Evolutionary conservation across 2,329 filamentous ascomycete species (phyloP), one percentile per base, ranked within the genome.

Genomic region (Clonostachys solani): DNA sequence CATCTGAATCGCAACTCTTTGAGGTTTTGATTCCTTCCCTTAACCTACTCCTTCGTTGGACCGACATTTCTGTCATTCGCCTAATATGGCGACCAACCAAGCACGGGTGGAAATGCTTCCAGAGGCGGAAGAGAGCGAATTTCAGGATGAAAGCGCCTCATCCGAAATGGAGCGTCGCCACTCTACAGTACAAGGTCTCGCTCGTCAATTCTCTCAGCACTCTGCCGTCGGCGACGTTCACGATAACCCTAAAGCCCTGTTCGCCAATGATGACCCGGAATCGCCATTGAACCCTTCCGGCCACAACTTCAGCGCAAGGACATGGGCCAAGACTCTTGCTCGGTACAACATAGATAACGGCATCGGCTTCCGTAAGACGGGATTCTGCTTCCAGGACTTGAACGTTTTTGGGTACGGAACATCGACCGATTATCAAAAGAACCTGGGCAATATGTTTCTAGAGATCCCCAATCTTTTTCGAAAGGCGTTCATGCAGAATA

Each of bases 271-370:
- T 33, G 67, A 59, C 15, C 63, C 72, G 36, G 65, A 78, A 50
- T 80, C 78, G 13, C 65, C 69, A 2, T 59, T 81, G 19, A 78
- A 83, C 57, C 79, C 79, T 4, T 60, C 59, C 45, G 80, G 74
- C 5, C 60, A 66, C 19, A 72, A 76, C 47, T 84, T 84, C 61
- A 77, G 68, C 47, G 71, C 67, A 33, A 72, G 73, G 42, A 69
- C 73, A 38, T 87, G 84, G 84, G 78, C 79, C 49, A 82, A 78
- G 66, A 71, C 80, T 29, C 60, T 86, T 9, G 75, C 81, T 35
- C 70, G 73, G 49, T 64, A 78, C 50, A 68, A 72, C 41, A 69
- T 71, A 29, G 71, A 66, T 50, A 74, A 78, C 49, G 83, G 78
- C 44, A 69, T 72, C 52, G 61, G 65, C n/a, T 81, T 81, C 61